Base-by-base conservation (phyloP, 352 stramenopile genomes). In the Phytopythium mirpurense region DNA sequence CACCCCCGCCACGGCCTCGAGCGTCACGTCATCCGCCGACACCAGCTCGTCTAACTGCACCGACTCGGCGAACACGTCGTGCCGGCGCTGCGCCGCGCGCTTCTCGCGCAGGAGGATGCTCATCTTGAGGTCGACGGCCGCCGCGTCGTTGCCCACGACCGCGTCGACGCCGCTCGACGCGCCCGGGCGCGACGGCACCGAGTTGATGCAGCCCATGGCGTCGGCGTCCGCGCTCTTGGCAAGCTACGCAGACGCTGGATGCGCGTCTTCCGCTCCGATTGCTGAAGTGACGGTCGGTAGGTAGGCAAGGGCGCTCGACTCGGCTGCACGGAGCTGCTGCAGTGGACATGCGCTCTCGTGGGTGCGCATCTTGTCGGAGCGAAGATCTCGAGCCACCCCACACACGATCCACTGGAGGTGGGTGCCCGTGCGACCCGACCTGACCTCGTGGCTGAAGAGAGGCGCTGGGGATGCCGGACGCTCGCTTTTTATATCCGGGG, bases 1-100 rank as follows among this genome's bases (percentile, higher is more conserved):
- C 18, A 67, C 50, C 5, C 3, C 10, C 6, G 14, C 19, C 40
- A n/a, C 14, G n/a, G 4, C 18, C 10, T 51, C 44, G 15, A 51
- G 15, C 6, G 44, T 40, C n/a, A 51, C 45, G 32, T 51, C 45
- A 2, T 19, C 4, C n/a, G 29, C 5, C 0, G 45, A 51, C 5
- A 43, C 7, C 35, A 35, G 69, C 11, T 64, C 60, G 59, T 84
- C 72, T 26, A 88, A 72, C 41, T 83, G 68, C 23, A 91, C 77
- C 49, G 73, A 80, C 38, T 91, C 81, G 24, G 75, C 75, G 45
- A 88, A 89, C 44, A 91, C 82, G 55, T 91, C 78, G 46, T 67
- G 65, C 44, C 78, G 77, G 8, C 77, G 70, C 29, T 68, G 57
- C 2, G 77, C 77, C 11, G 65, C 78, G 21, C 80, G 78, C 57